Conservation (phyloP, 75 land plant species). For the Picea sitchensis region DNA sequence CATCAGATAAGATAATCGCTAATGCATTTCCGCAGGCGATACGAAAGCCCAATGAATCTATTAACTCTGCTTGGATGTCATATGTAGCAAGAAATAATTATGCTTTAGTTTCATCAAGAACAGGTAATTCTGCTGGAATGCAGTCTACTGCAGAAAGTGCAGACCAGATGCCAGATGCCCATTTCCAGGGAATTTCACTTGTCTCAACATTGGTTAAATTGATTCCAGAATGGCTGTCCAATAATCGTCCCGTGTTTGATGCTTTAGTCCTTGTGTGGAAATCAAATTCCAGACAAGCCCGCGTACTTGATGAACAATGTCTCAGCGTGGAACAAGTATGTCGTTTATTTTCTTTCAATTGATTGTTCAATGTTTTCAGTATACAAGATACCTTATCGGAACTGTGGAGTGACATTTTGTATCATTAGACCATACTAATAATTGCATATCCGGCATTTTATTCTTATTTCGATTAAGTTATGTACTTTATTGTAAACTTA, state of each 20-base stretch:
- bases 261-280: conserved; percentile 85
- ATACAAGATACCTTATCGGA: not conserved
- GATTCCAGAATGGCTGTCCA: conserved; percentile 86
- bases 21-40: conserved; percentile 63
- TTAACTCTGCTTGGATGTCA: conserved; percentile 18
- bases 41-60: conserved; percentile 25
- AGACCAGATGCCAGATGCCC: conserved; percentile 54
- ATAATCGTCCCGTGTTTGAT: conserved; percentile 84
- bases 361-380: too few relatives aligned
- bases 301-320: conserved; percentile 82
- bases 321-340: conserved; percentile 71
- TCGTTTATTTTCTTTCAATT: too few relatives aligned
- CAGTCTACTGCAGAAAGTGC: conserved; percentile 20
- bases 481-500: conserved; percentile 49
- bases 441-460: too few relatives aligned
- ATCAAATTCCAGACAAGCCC: conserved; percentile 79
- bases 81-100: conserved; percentile 36
- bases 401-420: too few relatives aligned
- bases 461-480: too few relatives aligned
- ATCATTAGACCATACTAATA: too few relatives aligned
- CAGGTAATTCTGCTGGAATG: conserved; percentile 38
- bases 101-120: conserved; percentile 19
- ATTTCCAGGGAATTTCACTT: conserved; percentile 93
- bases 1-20: conserved; percentile 82
- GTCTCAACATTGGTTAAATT: conserved; percentile 78